These are phyloP conservation scores for Elongisporangium senticosum DNA, from an alignment of 352 stramenopile species.

Conservation along the genomic window DNA sequence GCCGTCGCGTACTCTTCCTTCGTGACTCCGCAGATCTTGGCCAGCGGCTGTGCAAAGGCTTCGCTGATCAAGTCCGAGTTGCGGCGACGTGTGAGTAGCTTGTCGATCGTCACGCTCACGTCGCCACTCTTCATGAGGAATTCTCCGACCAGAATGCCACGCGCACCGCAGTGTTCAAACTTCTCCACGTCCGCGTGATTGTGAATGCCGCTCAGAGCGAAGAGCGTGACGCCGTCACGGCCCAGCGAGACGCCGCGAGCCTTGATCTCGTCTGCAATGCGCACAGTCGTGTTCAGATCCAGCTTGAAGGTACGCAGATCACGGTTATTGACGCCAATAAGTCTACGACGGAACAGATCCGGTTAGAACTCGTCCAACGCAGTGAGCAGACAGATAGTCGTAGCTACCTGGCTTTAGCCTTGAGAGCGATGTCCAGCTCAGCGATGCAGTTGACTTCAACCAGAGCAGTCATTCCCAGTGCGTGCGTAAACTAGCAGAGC, in stretches of 20 bases:
- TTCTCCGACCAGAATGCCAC: constrained; percentile 94
- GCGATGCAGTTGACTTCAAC: constrained; percentile 96
- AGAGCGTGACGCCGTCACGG: constrained; percentile 77
- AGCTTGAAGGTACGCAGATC: constrained; percentile 98
- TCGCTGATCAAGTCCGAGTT: constrained; percentile 25
- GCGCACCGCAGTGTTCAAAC: constrained; percentile 87
- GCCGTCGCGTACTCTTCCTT: constrained; percentile 90
- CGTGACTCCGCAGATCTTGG: constrained; percentile 96
- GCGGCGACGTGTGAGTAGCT: constrained; percentile 40
- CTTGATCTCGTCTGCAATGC: constrained; percentile 82
- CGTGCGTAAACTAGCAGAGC: constrained; percentile 58
- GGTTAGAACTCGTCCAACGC: background rate
- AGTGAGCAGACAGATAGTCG: background rate
- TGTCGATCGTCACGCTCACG: constrained; percentile 80
- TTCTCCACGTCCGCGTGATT: constrained; percentile 88
- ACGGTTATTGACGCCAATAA: constrained; percentile 99
- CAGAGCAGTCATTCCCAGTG: constrained; percentile 95
- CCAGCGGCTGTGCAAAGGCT: constrained; percentile 38
- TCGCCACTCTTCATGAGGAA: constrained; percentile 96
- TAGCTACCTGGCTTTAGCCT: constrained; percentile 70
- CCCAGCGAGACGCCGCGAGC: constrained; percentile 64
- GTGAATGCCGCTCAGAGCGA: constrained; percentile 96
- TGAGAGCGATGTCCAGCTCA: constrained; percentile 93
- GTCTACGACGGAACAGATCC: constrained; percentile 17
- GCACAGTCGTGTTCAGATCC: constrained; percentile 93